Percentiles rank a stretch among this genome's conserved stretches.
Conservation (phyloP, 352 stramenopile species). For the Globisporangium nodosum region DNA sequence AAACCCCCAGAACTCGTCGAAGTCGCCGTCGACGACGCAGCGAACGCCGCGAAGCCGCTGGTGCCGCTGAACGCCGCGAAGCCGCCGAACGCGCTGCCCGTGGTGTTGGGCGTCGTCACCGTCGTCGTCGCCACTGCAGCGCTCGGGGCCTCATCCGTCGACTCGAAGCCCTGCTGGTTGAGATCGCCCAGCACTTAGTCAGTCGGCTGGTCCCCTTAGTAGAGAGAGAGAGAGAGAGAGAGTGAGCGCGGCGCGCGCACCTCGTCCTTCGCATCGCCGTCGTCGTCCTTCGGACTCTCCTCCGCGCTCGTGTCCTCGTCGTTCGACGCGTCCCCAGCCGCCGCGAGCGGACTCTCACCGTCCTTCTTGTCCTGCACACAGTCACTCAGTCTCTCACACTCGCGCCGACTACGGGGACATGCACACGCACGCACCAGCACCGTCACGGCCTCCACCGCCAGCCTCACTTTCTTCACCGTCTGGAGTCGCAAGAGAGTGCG, state of each 20-base stretch:
- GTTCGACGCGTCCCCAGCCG: constrained; percentile 3
- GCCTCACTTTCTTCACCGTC: constrained; percentile 56
- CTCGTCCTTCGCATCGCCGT: constrained; percentile 2
- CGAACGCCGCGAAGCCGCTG: constrained; percentile 44
- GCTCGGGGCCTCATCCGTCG: not conserved
- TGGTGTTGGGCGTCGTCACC: constrained; percentile 17
- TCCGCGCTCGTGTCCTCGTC: constrained; percentile 17
- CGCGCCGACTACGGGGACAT: constrained; percentile 14
- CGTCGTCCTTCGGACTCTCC: constrained; percentile 12
- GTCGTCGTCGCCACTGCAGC: constrained; percentile 6
- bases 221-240: not conserved
- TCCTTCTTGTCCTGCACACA: constrained; percentile 9
- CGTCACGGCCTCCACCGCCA: constrained; percentile 40
- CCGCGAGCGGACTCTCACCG: not conserved
- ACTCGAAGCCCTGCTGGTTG: not conserved
- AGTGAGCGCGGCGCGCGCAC: not conserved
- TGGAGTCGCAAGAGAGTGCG: constrained; percentile 7
- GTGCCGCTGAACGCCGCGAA: constrained; percentile 49
- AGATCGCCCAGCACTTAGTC: not conserved
- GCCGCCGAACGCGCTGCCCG: constrained; percentile 38
- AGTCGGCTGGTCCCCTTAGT: not conserved
- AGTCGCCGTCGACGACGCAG: constrained; percentile 17
- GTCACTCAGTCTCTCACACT: constrained; percentile 23
- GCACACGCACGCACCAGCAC: constrained; percentile 24
- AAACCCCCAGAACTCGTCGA: constrained; percentile 25